Evolutionary conservation across 768 basidiomycete genomes (phyloP), one percentile per base, ranked within the genome.

Genomic region (Boletus speciosus): DNA sequence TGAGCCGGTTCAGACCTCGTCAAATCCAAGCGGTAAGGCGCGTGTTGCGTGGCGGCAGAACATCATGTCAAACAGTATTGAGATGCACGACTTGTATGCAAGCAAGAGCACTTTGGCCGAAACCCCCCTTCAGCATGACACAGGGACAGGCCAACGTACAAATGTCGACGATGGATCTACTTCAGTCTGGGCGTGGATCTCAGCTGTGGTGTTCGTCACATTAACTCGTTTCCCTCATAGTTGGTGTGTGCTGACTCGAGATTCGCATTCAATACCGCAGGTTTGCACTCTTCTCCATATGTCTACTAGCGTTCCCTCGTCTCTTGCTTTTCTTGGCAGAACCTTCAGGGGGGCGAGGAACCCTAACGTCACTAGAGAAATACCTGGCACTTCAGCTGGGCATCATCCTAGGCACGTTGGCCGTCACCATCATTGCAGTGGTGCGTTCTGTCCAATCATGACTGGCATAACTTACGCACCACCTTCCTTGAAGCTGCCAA

Each of bases 301-400:
- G 70, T 60, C 70, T 83, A 45, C 63, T 79, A 4, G 62, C 81
- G 32, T 86, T 77, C 56, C 88, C 90, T 50, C 78, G 81, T 29
- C 65, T 90, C 46, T 72, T 90, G 32, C 78, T 90, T 47, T 89
- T 90, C 67, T 71, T 88, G 49, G 76, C 86, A 12, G 78, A 79
- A 52, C 72, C 79, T 3, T 69, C 73, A 45, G 69, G 69, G 9
- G 71, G 71, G 11, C 73, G 77, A 44, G 70, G 69, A 31, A 61
- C 69, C 19, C 76, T 90, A 46, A 88, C 88, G 3, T 71, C 82
- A 3, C 76, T 92, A 34, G 90, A 92, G 64, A 71, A 75, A 23
- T 90, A 86, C 70, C 78, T 93, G 41, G 76, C 83, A 14, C 65
- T 80, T n/a, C 83, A 88, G 36, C 76, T 85, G 51, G 86, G 84